Conservation (phyloP, 2,329 filamentous ascomycete genomes). For the Scedosporium minutisporum region DNA sequence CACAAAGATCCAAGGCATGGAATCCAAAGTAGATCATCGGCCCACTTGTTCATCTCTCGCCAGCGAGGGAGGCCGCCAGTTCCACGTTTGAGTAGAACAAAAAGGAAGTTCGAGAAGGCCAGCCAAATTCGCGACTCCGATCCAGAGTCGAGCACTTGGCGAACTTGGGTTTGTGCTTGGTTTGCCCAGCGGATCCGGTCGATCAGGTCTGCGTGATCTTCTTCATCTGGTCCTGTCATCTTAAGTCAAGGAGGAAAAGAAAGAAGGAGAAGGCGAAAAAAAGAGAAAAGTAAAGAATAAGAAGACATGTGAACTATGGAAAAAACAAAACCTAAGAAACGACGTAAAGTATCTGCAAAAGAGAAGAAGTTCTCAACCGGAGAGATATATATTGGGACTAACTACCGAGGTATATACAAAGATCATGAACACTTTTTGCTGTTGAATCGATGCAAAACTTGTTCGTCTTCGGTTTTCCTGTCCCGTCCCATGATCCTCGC, state of each 20-base stretch:
- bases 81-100: neutral
- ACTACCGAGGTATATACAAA: neutral
- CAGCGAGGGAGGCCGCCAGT: neutral
- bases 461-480: neutral
- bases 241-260: neutral
- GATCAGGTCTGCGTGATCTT: neutral
- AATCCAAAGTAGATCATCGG: neutral
- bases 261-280: neutral
- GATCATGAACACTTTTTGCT: neutral
- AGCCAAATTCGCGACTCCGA: neutral
- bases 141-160: neutral
- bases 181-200: neutral
- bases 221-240: neutral
- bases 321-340: neutral
- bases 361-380: neutral
- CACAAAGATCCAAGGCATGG: neutral
- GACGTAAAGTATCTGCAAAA: neutral
- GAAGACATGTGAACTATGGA: neutral
- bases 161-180: neutral
- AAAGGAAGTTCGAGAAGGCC: neutral
- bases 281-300: neutral
- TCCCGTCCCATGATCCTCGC: neutral
- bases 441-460: neutral
- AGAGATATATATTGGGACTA: slow-evolving; percentile 5
- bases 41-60: neutral